Base-by-base conservation (phyloP, 305 asterid species). In the Withania somnifera region DNA sequence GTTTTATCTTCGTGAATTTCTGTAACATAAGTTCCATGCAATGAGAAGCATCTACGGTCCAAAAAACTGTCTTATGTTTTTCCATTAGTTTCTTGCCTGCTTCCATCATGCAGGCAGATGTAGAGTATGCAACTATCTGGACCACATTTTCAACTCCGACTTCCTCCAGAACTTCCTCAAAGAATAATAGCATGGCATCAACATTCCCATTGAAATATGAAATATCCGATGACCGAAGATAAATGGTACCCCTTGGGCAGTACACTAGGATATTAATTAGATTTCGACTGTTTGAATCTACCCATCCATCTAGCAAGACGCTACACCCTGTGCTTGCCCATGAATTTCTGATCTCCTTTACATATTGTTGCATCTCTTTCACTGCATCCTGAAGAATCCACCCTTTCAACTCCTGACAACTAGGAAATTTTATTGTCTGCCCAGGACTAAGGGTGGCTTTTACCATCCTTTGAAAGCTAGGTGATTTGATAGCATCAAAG, bases 281-380 rank as follows among this genome's bases (percentile, higher is more conserved):
- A 22, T 69, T 80, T 19, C 91, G 81, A 14, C 91, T 92, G 9
- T 68, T 84, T 26, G 73, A 82, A 61, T 86, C 91, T 20, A 20
- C 84, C 98, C 98, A 95, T 47, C 87, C 95, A 73, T 95, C 98
- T 22, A 92, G 82, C 76, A 95, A 76, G 79, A 95, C 53, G 83
- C 92, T 95, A 88, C 98, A 92, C 0, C 96, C 97, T 0, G 96
- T 87, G 5, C 84, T 80, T 30, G 69, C 82, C 98, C 98, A 95
- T 0, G 95, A 87, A 7, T 6, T 85, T 56, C 73, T 84, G 1
- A 89, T 81, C 17, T 76, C 86, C 2, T 79, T 60, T 47, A 89
- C 87, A 38, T 84, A 82, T 1, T 83, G 83, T 20, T 54, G 88
- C 87, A 86, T 87, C 86, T 92, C 94, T 53, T 84, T 78, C 86